Percentiles rank a stretch among this genome's conserved stretches.
These are phyloP conservation scores for Trichoderma afroharzianum DNA, from an alignment of 2,329 filamentous ascomycete genomes.

Conservation along the genomic window DNA sequence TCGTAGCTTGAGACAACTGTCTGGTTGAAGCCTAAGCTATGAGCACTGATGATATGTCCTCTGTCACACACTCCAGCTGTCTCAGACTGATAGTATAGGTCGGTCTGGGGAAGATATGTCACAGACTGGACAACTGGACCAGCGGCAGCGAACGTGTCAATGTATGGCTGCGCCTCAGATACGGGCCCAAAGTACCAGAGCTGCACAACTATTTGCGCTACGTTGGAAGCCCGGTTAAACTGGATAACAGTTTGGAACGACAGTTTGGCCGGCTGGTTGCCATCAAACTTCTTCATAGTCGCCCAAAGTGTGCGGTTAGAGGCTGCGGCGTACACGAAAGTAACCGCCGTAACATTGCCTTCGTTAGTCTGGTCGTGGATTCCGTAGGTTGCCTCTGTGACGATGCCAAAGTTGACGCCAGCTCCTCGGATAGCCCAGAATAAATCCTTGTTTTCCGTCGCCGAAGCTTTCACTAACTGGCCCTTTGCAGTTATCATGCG, in stretches of 20 bases:
- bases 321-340: neutral
- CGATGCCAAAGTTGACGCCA: slow-evolving; percentile 48
- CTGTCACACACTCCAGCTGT: neutral
- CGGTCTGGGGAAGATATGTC: neutral
- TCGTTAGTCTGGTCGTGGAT: slow-evolving; percentile 16
- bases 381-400: slow-evolving; percentile 22
- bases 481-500: neutral
- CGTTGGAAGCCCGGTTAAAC: neutral
- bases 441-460: slow-evolving; percentile 32
- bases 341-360: neutral
- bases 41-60: neutral
- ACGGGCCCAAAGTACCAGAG: neutral
- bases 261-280: neutral
- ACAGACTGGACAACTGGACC: neutral
- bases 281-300: neutral
- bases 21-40: neutral
- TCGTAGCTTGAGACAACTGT: neutral
- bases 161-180: neutral
- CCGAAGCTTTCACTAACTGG: neutral
- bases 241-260: neutral
- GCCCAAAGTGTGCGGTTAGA: neutral
- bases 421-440: slow-evolving; percentile 49
- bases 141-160: neutral
- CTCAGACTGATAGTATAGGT: neutral
- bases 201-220: neutral